A percentile compares a stretch with the other conserved stretches of the same genome.
Evolutionary conservation across 1,284 basidiomycete genomes (phyloP).

Genomic region (Cutaneotrichosporon sp.): DNA sequence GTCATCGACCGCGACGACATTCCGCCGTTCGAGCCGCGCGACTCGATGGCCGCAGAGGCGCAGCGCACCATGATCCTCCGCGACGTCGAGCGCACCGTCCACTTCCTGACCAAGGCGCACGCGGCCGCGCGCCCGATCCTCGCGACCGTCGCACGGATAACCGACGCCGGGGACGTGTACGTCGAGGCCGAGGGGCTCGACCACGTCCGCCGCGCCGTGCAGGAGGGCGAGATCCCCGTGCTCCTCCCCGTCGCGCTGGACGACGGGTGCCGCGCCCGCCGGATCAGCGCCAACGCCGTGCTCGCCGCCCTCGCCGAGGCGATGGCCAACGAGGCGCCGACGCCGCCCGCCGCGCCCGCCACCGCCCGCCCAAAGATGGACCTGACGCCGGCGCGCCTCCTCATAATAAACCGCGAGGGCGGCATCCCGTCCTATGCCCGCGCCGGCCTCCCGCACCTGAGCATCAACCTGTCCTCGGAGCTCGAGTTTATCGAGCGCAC

Average conservation of each 20-base stretch:
- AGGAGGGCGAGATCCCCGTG: slow-evolving; percentile 92
- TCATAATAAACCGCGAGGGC: slow-evolving; percentile 97
- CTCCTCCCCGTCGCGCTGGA: slow-evolving; percentile 93
- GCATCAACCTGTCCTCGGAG: slow-evolving; percentile 92
- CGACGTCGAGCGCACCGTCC: slow-evolving; percentile 80
- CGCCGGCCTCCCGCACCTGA: slow-evolving; percentile 88
- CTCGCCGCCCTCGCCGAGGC: slow-evolving; percentile 83
- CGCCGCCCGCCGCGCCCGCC: not conserved
- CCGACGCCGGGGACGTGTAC: slow-evolving; percentile 40
- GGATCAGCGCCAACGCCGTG: slow-evolving; percentile 87
- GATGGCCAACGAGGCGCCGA: slow-evolving; percentile 61
- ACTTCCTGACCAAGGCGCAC: slow-evolving; percentile 78
- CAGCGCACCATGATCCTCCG: slow-evolving; percentile 72
- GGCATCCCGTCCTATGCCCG: slow-evolving; percentile 98
- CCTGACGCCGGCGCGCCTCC: slow-evolving; percentile 86
- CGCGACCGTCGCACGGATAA: slow-evolving; percentile 76
- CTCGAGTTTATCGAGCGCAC: slow-evolving; percentile 82
- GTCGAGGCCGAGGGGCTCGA: slow-evolving; percentile 70
- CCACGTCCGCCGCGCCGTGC: slow-evolving; percentile 81
- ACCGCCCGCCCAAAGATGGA: slow-evolving; percentile 52
- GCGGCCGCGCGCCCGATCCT: slow-evolving; percentile 84
- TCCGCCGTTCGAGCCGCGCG: slow-evolving; percentile 61
- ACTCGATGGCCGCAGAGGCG: slow-evolving; percentile 36
- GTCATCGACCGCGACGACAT: slow-evolving; percentile 88
- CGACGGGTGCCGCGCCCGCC: slow-evolving; percentile 80